Evolutionary conservation across 495 filamentous ascomycete genomes (phyloP).

Genomic region (Aspergillus sclerotioniger): DNA sequence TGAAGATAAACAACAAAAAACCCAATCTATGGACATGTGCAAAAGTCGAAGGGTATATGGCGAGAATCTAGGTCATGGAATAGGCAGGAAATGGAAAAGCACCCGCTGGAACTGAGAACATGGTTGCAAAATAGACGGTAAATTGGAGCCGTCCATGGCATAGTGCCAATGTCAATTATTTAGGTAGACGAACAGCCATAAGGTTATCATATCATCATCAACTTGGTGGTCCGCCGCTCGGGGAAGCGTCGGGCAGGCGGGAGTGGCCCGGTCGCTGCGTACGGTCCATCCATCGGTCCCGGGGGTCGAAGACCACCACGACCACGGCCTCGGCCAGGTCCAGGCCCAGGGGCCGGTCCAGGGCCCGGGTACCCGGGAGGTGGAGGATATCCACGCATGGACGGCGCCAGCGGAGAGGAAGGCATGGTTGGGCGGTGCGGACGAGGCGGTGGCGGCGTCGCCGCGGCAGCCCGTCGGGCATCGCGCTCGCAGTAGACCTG

Average conservation of each 20-base stretch:
- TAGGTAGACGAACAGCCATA: background rate
- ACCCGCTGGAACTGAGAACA: background rate
- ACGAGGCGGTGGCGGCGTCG: conserved; percentile 33
- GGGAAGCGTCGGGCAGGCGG: conserved; percentile 48
- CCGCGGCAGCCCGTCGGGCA: conserved; percentile 60
- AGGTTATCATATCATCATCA: conserved; percentile 78
- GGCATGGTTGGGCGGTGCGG: conserved; percentile 32
- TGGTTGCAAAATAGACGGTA: background rate
- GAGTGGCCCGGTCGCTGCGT: conserved; percentile 14
- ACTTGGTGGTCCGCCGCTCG: conserved; percentile 76
- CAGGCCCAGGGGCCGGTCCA: conserved; percentile 9
- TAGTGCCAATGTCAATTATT: background rate
- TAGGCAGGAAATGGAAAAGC: background rate
- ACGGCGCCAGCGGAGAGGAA: conserved; percentile 29
- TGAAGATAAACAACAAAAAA: background rate
- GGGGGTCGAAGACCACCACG: conserved; percentile 13
- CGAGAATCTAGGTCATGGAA: background rate
- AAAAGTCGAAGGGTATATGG: background rate
- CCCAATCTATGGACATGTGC: background rate
- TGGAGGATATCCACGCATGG: conserved; percentile 19
- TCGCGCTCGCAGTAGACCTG: conserved; percentile 81
- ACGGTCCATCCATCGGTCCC: conserved; percentile 30
- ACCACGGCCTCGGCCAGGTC: background rate
- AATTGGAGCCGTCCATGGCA: background rate
- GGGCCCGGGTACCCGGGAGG: conserved; percentile 24